Evolutionary conservation across 2,329 filamentous ascomycete species (phyloP).

Genomic region (Stachybotrys echinatus): DNA sequence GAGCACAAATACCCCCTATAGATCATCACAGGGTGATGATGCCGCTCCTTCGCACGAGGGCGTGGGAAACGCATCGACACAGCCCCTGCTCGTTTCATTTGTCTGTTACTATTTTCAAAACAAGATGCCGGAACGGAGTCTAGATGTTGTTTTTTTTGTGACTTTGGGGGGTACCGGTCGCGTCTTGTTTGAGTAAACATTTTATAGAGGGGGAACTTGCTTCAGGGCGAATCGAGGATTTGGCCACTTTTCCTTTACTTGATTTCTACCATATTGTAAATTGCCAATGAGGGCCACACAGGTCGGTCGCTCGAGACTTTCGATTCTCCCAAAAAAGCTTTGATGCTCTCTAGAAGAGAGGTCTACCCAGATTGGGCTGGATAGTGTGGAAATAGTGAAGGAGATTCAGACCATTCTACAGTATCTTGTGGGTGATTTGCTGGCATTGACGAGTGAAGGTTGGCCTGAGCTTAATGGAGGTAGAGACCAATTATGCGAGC

Average conservation of each 20-base stretch:
- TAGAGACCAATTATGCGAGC: not conserved
- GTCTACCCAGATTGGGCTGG: not conserved
- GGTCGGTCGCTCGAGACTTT: not conserved
- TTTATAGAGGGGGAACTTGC: not conserved
- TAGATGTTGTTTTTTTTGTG: not conserved
- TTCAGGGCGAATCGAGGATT: not conserved
- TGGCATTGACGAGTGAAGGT: not conserved
- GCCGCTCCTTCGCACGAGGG: not conserved
- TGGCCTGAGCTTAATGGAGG: not conserved
- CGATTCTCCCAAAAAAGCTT: not conserved
- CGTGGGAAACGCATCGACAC: not conserved
- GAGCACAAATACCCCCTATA: slow-evolving; percentile 33
- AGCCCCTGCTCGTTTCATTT: not conserved
- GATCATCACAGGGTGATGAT: slow-evolving; percentile 8
- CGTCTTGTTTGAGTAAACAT: not conserved
- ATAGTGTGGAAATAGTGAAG: not conserved
- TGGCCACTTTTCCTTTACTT: not conserved
- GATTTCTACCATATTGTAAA: not conserved
- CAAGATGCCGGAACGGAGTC: not conserved
- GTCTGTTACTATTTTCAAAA: not conserved
- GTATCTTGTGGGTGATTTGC: not conserved
- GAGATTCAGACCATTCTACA: not conserved
- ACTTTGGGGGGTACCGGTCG: not conserved
- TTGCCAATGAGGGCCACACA: not conserved
- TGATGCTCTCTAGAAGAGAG: not conserved